These are phyloP conservation scores for Petasospora fabianii DNA, from an alignment of 1,139 yeast genomes.

Conservation along the genomic window DNA sequence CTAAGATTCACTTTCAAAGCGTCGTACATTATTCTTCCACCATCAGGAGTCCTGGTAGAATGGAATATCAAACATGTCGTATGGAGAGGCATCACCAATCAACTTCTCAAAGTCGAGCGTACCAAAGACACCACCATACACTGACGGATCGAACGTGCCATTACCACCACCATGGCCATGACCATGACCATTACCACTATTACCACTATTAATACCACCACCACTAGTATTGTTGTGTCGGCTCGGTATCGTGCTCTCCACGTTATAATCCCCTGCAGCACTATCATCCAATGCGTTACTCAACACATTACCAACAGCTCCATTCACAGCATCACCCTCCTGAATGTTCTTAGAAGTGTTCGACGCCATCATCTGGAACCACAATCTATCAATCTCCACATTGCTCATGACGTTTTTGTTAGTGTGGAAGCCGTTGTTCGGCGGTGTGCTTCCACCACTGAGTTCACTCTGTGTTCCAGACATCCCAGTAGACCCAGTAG, in stretches of 20 bases:
- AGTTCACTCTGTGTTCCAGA: not conserved
- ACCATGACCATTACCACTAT: not conserved
- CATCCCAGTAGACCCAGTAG: not conserved
- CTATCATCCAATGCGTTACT: constrained; percentile 1
- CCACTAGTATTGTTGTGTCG: too few species aligned
- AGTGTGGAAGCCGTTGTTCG: constrained; percentile 17
- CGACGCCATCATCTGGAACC: constrained; percentile 25
- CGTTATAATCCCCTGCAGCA: too few species aligned
- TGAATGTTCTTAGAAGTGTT: constrained; percentile 4
- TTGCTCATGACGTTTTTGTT: constrained; percentile 18
- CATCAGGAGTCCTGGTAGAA: constrained; percentile 13
- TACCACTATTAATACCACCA: not conserved
- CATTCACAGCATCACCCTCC: not conserved
- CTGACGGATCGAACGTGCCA: not conserved
- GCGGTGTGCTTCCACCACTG: constrained; percentile 9
- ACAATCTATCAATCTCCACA: constrained; percentile 22
- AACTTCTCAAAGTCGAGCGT: constrained; percentile 16
- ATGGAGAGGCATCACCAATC: constrained; percentile 18
- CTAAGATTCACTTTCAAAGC: not conserved
- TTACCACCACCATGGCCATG: not conserved
- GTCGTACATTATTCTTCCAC: not conserved
- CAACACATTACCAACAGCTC: not conserved
- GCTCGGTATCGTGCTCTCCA: too few species aligned
- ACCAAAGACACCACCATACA: constrained; percentile 13
- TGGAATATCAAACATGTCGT: constrained; percentile 21